Evolutionary conservation across 331 rosid species (phyloP).

Genomic region (Pyrus hybrid): DNA sequence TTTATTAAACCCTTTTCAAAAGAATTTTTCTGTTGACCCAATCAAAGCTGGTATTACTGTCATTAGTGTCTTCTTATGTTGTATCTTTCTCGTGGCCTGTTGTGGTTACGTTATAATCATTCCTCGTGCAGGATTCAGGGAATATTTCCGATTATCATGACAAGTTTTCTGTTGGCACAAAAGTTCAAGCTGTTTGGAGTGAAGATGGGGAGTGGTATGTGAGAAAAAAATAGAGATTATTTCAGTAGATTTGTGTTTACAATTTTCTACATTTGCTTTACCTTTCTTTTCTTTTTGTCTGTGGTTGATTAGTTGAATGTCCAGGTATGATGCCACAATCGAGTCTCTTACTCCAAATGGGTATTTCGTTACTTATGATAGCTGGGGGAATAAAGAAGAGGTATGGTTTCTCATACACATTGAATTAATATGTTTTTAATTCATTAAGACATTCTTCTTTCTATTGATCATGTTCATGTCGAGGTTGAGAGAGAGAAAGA

Average conservation of each 20-base stretch:
- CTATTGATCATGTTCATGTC: too few species aligned
- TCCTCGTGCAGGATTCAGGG: constrained; percentile 39
- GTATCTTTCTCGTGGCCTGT: not conserved
- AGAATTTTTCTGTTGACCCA: not conserved
- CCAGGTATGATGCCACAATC: constrained; percentile 85
- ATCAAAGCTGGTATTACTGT: not conserved
- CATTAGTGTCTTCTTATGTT: not conserved
- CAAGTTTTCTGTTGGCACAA: constrained; percentile 64
- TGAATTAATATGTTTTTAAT: not conserved
- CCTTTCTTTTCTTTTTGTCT: constrained; percentile 1
- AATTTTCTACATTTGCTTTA: constrained; percentile 14
- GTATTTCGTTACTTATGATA: constrained; percentile 60
- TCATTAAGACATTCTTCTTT: not conserved
- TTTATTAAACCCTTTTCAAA: not conserved
- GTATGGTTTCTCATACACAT: constrained; percentile 29
- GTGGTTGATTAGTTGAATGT: constrained; percentile 36
- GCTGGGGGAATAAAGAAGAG: constrained; percentile 98
- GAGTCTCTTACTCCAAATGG: constrained; percentile 77
- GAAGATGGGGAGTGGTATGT: constrained; percentile 99
- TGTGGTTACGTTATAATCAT: not conserved
- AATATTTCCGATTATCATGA: constrained; percentile 45
- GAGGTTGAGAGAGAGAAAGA: too few species aligned
- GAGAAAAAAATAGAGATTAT: not conserved
- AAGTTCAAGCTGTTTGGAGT: constrained; percentile 95
- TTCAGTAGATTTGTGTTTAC: not conserved